A percentile compares a stretch with the other conserved stretches of the same genome.
Evolutionary conservation across 163 green algal genomes (phyloP).

Genomic region (Trebouxiophyceae sp.): DNA sequence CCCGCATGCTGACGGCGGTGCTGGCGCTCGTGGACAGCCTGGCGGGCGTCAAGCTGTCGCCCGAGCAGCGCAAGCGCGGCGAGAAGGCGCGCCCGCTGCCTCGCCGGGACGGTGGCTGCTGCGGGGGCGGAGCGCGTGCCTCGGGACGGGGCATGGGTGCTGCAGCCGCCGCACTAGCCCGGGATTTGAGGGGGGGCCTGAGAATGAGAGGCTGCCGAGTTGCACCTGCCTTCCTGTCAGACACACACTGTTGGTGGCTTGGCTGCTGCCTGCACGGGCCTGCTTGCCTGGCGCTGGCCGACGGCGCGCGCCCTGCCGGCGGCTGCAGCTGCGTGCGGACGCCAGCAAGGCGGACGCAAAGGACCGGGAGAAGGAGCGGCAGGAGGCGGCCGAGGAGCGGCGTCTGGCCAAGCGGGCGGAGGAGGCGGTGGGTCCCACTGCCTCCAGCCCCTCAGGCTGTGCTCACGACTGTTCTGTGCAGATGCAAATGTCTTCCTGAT

Average conservation of each 20-base stretch:
- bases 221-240: not conserved
- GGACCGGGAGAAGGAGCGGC: conserved; percentile 6
- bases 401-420: conserved; percentile 6
- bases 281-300: too few relatives aligned
- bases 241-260: too few relatives aligned
- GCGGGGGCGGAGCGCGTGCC: too few relatives aligned
- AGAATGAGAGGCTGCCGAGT: too few relatives aligned
- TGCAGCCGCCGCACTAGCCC: too few relatives aligned
- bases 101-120: not conserved
- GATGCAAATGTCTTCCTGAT: too few relatives aligned
- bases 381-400: conserved; percentile 14
- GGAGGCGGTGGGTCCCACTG: conserved; percentile 3
- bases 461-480: too few relatives aligned
- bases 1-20: conserved; percentile 29
- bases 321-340: conserved; percentile 13
- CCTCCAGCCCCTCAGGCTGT: not conserved
- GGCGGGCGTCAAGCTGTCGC: conserved; percentile 25
- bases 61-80: conserved; percentile 24
- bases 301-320: too few relatives aligned
- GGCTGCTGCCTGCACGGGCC: too few relatives aligned
- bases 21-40: conserved; percentile 37
- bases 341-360: conserved; percentile 2
- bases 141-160: too few relatives aligned
- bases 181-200: not conserved
- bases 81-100: conserved; percentile 13